Evolutionary conservation across 768 basidiomycete genomes (phyloP).

Genomic region (Mycena pura): DNA sequence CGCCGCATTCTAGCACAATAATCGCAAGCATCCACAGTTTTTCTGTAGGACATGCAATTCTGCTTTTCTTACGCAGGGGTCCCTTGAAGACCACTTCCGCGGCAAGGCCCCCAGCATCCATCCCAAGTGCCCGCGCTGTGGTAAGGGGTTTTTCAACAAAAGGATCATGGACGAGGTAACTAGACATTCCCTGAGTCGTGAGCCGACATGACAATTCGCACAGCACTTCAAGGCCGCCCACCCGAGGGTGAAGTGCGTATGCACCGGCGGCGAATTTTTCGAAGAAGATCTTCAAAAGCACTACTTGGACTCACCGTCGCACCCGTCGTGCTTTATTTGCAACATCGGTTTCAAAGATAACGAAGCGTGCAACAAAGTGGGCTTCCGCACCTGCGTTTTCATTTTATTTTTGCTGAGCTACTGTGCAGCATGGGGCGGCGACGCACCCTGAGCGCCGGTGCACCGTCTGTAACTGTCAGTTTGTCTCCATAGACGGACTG

Average conservation of each 20-base stretch:
- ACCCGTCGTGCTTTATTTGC: slow-evolving; percentile 45
- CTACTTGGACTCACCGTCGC: slow-evolving; percentile 44
- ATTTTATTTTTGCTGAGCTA: not conserved
- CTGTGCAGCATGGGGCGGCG: slow-evolving; percentile 45
- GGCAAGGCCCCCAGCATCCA: slow-evolving; percentile 45
- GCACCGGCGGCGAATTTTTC: slow-evolving; percentile 26
- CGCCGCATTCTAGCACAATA: not conserved
- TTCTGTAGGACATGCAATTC: not conserved
- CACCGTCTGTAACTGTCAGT: slow-evolving; percentile 45
- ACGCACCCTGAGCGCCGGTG: slow-evolving; percentile 45
- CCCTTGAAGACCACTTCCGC: slow-evolving; percentile 54
- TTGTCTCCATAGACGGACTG: slow-evolving; percentile 43
- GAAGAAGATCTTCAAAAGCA: slow-evolving; percentile 47
- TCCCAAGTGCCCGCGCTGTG: slow-evolving; percentile 54
- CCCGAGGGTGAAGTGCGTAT: not conserved
- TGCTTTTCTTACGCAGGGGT: slow-evolving; percentile 40
- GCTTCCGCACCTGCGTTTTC: slow-evolving; percentile 8
- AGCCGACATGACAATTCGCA: not conserved
- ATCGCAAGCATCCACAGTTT: not conserved
- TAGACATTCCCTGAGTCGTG: not conserved
- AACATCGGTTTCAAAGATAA: slow-evolving; percentile 42
- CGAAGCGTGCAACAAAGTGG: slow-evolving; percentile 36
- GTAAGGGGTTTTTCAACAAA: slow-evolving; percentile 48
- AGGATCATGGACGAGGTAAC: slow-evolving; percentile 42
- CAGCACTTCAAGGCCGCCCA: slow-evolving; percentile 9